Percentiles rank a stretch among this genome's conserved stretches.
Evolutionary conservation across 208 protist species (phyloP).

Genomic region (Trypanosoma melophagium): DNA sequence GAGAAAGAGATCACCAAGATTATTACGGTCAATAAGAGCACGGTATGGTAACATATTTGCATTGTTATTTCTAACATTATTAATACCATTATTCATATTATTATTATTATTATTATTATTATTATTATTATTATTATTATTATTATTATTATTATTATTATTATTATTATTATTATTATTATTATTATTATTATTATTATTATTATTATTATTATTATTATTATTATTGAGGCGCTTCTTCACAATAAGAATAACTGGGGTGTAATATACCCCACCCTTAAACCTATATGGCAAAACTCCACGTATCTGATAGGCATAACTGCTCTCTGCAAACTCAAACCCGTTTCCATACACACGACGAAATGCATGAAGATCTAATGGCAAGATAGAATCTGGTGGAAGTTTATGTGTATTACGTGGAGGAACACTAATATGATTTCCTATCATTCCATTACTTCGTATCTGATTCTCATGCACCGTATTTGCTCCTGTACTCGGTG

Average conservation of each 20-base stretch:
- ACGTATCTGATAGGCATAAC: conserved; percentile 49
- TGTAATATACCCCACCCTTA: conserved; percentile 63
- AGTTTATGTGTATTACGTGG: conserved; percentile 13
- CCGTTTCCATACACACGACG: conserved; percentile 50
- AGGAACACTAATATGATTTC: background rate
- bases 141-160: no score
- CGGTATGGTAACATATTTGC: conserved; percentile 39
- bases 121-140: no score
- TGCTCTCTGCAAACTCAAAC: conserved; percentile 56
- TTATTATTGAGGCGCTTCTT: conserved; percentile 10
- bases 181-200: background rate
- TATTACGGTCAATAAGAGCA: conserved; percentile 47
- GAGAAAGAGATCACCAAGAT: conserved; percentile 45
- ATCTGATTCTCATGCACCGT: no score
- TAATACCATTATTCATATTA: no score
- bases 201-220: background rate
- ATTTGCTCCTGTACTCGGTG: no score
- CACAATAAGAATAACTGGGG: conserved; percentile 67
- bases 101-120: no score
- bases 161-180: no score
- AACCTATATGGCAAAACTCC: conserved; percentile 74
- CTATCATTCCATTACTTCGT: background rate
- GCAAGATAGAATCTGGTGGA: background rate
- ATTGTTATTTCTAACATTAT: background rate
- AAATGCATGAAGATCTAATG: conserved; percentile 55